Evolutionary conservation across 352 stramenopile species (phyloP).

Genomic region (Globisporangium radiosum): DNA sequence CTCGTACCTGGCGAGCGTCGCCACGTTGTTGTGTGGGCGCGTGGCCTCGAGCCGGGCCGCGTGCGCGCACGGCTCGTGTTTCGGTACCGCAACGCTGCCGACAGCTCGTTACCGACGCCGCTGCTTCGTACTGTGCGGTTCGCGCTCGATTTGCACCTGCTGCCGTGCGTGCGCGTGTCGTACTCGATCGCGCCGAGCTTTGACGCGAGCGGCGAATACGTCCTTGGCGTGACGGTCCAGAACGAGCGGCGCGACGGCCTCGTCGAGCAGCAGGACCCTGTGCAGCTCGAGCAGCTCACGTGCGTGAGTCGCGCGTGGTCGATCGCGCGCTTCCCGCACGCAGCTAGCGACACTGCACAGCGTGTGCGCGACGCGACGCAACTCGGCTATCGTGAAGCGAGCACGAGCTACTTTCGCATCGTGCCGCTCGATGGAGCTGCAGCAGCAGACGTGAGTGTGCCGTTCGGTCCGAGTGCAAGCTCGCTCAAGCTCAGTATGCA

Average conservation of each 20-base stretch:
- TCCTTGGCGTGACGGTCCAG: constrained; percentile 61
- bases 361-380: constrained; percentile 25
- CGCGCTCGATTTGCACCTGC: constrained; percentile 50
- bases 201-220: constrained; percentile 51
- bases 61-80: constrained; percentile 56
- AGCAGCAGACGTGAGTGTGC: not conserved
- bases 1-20: constrained; percentile 47
- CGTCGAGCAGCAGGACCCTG: constrained; percentile 16
- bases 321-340: constrained; percentile 32
- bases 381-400: constrained; percentile 64
- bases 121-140: constrained; percentile 40
- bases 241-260: constrained; percentile 36
- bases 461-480: not conserved
- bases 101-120: constrained; percentile 6
- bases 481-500: constrained; percentile 13
- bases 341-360: not conserved
- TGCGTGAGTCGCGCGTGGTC: constrained; percentile 63
- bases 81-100: constrained; percentile 38
- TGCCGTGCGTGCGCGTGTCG: constrained; percentile 51
- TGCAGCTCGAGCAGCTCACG: constrained; percentile 47
- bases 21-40: constrained; percentile 46
- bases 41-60: constrained; percentile 30
- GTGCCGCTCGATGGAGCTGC: constrained; percentile 9
- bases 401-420: constrained; percentile 77
- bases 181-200: constrained; percentile 74